Base-by-base conservation (phyloP, 805 yeast genomes). In the Candida suzukii region DNA sequence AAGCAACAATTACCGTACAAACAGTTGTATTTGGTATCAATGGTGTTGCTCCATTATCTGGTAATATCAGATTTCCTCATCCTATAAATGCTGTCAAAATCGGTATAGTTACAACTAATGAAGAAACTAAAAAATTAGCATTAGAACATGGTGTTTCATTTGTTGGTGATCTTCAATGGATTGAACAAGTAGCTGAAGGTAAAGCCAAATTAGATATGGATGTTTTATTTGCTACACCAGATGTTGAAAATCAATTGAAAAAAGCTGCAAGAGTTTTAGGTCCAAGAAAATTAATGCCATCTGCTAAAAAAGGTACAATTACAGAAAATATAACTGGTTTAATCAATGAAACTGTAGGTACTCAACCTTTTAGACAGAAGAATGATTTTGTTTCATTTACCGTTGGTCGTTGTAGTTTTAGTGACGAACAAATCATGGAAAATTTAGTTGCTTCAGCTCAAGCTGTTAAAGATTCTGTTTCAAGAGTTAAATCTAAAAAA, bases 211-310 rank as follows among this genome's bases (percentile, higher is more conserved):
- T 80, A 22, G 72, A 74, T 47, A 83, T 80, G 52, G 88, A 88
- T 54, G 81, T 80, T 54, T 78, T 88, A 37, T 81, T 83, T 57
- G 95, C 96, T 6, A 83, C 96, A 2, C 86, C 95, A 1, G 96
- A 86, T 29, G 76, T 88, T 43, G 74, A 74, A 19, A 61, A 74
- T n/a, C 70, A 72, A 21, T 68, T 93, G 48, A 73, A 72, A 47
- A 70, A 75, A 43, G 66, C 87, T 19, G 96, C 93, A n/a, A 76
- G 88, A 54, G 66, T 74, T 11, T 71, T 93, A 51, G 98, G 98
- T 44, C 95, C 95, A 26, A 78, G 72, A 54, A 95, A 95, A 20
- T 71, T 93, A 51, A 82, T 90, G 85, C 98, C 99, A 37, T 73
- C 75, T 35, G 80, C 75, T 13, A 88, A 88, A 66, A 83, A 80